Base-by-base conservation (phyloP, 495 filamentous ascomycete species). In the Bombardia bombarda region DNA sequence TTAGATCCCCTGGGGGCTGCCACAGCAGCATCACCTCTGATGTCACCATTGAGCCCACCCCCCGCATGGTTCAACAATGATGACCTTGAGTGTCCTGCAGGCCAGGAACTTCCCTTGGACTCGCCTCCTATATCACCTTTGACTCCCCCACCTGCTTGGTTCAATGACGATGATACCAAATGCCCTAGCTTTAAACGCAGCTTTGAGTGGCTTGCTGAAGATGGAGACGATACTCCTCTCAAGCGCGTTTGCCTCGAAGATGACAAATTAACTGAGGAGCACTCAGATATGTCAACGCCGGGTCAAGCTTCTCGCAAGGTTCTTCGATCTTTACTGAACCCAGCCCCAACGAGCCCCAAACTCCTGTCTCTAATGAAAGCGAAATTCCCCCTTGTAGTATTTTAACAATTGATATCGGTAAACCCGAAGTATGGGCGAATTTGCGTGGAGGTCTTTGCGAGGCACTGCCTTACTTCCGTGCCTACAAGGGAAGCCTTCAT, bases 391-490 rank as follows among this genome's bases (percentile, higher is more conserved):
- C n/a, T n/a, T n/a, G n/a, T n/a, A 36, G 18, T 9, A 36, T 18
- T 18, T 4, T 18, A 8, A 18, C 22, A 3, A 3, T 6, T 7
- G 19, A 52, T 22, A 13, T 32, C 1, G 37, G 37, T 3, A 62
- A 55, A 38, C 68, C 63, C 3, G 47, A 62, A 4, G 33, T 53
- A 0, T 85, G 79, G 78, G 67, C 82, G 22, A 61, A 83, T 56
- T 63, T 51, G 30, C 75, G 87, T 7, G 73, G 78, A 12, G 72
- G 70, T 0, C 54, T 92, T 3, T 82, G 77, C 46, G 84, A 90
- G 51, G 69, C 79, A 1, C 54, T 90, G 1, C 69, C 73, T 0
- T 90, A 82, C 62, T 90, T 77, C 57, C 70, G 67, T 0, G 51
- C 71, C 3, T 75, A 76, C 26, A 80, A 92, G 53, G 72, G 78